phyloP scores from a whole-genome alignment of 495 filamentous ascomycete species.

The Apiosordaria backusii region DNA sequence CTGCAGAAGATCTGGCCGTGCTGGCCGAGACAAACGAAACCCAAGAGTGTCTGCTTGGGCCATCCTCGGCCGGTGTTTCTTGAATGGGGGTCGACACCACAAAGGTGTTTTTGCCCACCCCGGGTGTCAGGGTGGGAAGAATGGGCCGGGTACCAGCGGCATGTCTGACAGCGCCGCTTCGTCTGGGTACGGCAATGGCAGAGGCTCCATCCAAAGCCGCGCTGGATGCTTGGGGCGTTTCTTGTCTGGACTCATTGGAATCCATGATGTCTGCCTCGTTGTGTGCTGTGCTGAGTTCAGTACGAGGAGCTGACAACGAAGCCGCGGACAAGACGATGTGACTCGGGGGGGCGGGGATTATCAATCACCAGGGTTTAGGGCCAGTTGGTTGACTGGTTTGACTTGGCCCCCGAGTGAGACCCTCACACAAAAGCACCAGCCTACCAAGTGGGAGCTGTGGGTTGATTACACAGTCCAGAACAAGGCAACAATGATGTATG shows the following conservation, averaged over 20 bases:
- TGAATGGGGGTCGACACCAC: not conserved
- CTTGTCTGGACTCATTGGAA: not conserved
- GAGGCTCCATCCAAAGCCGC: not conserved
- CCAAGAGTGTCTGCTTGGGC: slow-evolving; percentile 12
- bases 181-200: not conserved
- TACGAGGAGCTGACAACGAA: not conserved
- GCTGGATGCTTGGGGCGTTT: not conserved
- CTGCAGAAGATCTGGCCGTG: slow-evolving; percentile 17
- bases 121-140: not conserved
- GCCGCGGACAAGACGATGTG: not conserved
- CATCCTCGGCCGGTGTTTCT: not conserved
- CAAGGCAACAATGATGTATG: not conserved
- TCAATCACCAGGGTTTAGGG: not conserved
- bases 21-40: slow-evolving; percentile 20
- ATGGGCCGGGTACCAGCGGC: not conserved
- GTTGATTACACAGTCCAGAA: not conserved
- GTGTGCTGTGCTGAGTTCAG: not conserved
- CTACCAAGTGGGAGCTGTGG: not conserved
- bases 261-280: not conserved
- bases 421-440: not conserved
- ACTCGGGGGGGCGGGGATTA: not conserved
- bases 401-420: not conserved
- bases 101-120: slow-evolving; percentile 2
- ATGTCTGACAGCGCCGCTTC: not conserved
- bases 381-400: not conserved